Percentiles rank a stretch among this genome's conserved stretches.
These are phyloP conservation scores for Trichoderma sp. DNA, from an alignment of 2,329 filamentous ascomycete genomes.

Conservation along the genomic window DNA sequence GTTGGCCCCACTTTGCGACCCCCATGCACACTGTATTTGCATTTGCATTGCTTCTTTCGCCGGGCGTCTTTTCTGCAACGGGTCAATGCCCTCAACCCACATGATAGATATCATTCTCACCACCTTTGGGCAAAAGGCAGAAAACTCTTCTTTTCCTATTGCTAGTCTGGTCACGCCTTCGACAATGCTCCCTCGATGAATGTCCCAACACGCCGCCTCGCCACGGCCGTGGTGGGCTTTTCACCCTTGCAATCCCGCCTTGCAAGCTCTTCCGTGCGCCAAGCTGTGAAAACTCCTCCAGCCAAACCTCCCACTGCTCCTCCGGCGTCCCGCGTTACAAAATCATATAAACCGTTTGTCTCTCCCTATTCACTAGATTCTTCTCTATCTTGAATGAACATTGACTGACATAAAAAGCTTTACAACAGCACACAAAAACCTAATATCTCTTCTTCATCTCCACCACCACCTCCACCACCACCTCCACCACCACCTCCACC, in stretches of 20 bases:
- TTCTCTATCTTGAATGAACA: neutral
- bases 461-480: conserved; percentile 26
- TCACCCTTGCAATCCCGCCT: conserved; percentile 31
- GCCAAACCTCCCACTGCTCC: neutral
- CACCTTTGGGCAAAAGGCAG: neutral
- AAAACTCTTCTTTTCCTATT: neutral
- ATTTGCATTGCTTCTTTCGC: neutral
- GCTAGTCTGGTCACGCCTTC: neutral
- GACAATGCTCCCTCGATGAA: conserved; percentile 33
- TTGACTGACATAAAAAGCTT: neutral
- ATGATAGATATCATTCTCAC: neutral
- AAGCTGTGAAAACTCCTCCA: conserved; percentile 26
- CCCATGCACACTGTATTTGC: neutral
- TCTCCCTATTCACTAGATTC: neutral
- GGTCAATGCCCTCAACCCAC: conserved; percentile 25
- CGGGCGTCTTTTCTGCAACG: conserved; percentile 14
- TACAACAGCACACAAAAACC: conserved; percentile 3
- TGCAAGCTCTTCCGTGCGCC: conserved; percentile 33
- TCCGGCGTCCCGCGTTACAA: conserved; percentile 30
- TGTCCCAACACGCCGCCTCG: conserved; percentile 31
- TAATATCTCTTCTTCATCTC: conserved; percentile 7
- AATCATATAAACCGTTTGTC: conserved; percentile 36
- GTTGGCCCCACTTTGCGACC: neutral
- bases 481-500: conserved; percentile 27
- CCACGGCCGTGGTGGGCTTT: conserved; percentile 19